Percentiles rank a stretch among this genome's conserved stretches.
Conservation (phyloP, 129 eudicot genomes). For the Flaveria brownii region DNA sequence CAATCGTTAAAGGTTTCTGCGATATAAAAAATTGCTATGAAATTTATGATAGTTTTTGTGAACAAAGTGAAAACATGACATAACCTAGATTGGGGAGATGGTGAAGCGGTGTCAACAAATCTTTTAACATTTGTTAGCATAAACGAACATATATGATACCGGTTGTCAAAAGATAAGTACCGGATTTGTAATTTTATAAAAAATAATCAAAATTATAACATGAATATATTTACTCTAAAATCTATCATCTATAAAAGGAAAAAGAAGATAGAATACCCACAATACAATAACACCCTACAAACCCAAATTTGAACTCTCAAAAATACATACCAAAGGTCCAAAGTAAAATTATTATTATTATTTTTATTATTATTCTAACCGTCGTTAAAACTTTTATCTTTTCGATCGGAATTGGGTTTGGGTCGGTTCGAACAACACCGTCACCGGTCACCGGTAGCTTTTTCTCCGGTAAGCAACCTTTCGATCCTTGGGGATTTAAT, state of each 20-base stretch:
- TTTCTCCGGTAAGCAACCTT: constrained; percentile 31
- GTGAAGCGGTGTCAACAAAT: no score
- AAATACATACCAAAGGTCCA: background rate
- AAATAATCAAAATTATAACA: no score
- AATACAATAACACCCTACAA: background rate
- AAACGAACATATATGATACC: no score
- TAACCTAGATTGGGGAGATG: no score
- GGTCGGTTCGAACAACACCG: constrained; percentile 22
- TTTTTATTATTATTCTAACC: constrained; percentile 10
- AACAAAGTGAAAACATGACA: no score
- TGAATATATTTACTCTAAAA: background rate
- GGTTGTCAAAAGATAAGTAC: no score
- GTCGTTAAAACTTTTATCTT: constrained; percentile 22
- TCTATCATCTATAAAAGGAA: background rate
- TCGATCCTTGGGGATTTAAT: background rate
- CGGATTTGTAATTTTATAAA: no score
- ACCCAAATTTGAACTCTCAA: constrained; percentile 10
- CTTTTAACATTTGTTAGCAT: no score
- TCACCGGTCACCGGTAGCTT: constrained; percentile 12
- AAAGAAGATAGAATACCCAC: background rate
- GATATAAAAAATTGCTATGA: no score
- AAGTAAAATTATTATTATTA: constrained; percentile 11
- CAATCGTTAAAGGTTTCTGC: no score
- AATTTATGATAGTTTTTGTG: no score
- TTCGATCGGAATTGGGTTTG: constrained; percentile 19